These are phyloP conservation scores for Daldinia bambusicola DNA, from an alignment of 495 filamentous ascomycete species.

Conservation along the genomic window DNA sequence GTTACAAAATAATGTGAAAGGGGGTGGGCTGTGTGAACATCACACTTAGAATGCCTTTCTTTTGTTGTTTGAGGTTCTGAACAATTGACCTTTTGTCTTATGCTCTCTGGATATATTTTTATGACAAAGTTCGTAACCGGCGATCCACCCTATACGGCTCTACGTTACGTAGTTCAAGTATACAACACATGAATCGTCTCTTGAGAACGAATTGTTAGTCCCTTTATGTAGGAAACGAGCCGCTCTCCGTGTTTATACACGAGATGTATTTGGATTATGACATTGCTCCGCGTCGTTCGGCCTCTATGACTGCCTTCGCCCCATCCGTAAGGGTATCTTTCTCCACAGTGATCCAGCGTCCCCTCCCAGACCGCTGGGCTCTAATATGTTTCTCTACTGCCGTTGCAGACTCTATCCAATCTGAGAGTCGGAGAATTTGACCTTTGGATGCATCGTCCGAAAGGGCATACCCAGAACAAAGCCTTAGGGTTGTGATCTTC, in stretches of 20 bases:
- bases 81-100: background rate
- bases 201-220: too few species aligned
- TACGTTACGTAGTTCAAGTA: too few species aligned
- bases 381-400: slow-evolving; percentile 54
- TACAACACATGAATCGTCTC: too few species aligned
- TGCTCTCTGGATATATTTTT: background rate
- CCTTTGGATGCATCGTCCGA: slow-evolving; percentile 33
- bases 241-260: background rate
- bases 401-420: slow-evolving; percentile 47
- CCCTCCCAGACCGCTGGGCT: slow-evolving; percentile 48
- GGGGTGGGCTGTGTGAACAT: background rate
- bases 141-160: too few species aligned
- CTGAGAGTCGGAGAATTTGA: slow-evolving; percentile 43
- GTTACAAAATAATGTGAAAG: background rate
- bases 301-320: slow-evolving; percentile 22
- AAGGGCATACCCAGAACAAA: slow-evolving; percentile 50
- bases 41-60: background rate
- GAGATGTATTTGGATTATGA: too few species aligned
- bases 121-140: too few species aligned
- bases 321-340: slow-evolving; percentile 44
- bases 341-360: slow-evolving; percentile 55
- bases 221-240: background rate
- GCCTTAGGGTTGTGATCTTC: slow-evolving; percentile 52
- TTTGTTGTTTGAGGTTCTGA: background rate
- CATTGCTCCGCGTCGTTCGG: background rate